Evolutionary conservation across 495 filamentous ascomycete species (phyloP).

Genomic region (Neurospora cerealis): DNA sequence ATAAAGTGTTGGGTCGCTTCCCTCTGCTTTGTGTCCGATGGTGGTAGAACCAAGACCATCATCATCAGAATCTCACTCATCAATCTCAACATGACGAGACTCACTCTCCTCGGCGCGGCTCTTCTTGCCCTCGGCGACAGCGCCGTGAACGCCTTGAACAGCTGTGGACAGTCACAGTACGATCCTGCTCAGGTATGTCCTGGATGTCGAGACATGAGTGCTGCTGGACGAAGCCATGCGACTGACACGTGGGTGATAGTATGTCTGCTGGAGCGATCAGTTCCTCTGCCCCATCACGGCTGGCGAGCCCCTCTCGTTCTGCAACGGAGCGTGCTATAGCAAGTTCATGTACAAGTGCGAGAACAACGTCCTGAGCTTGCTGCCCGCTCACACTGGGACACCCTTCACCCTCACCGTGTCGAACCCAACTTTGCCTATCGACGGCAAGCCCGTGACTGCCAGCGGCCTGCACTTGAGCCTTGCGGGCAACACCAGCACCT

Average conservation of each 20-base stretch:
- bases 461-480: slow-evolving; percentile 27
- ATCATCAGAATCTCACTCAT: not conserved
- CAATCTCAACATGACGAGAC: slow-evolving; percentile 9
- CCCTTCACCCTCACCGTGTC: slow-evolving; percentile 29
- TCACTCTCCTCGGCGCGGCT: slow-evolving; percentile 6
- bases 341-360: slow-evolving; percentile 32
- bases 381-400: slow-evolving; percentile 26
- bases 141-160: slow-evolving; percentile 9
- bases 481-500: slow-evolving; percentile 33
- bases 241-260: slow-evolving; percentile 7
- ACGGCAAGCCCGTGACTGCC: slow-evolving; percentile 30
- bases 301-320: slow-evolving; percentile 19
- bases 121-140: slow-evolving; percentile 6
- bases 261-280: slow-evolving; percentile 21
- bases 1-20: not conserved
- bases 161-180: slow-evolving; percentile 18
- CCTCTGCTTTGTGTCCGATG: not conserved
- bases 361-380: slow-evolving; percentile 19
- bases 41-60: not conserved
- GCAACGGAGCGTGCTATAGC: slow-evolving; percentile 26
- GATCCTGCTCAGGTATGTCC: slow-evolving; percentile 19
- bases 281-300: slow-evolving; percentile 23
- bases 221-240: not conserved
- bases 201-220: not conserved
- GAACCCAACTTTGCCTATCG: slow-evolving; percentile 34